phyloP scores from a whole-genome alignment of 2,329 filamentous ascomycete species.

The Penicillium sp. region DNA sequence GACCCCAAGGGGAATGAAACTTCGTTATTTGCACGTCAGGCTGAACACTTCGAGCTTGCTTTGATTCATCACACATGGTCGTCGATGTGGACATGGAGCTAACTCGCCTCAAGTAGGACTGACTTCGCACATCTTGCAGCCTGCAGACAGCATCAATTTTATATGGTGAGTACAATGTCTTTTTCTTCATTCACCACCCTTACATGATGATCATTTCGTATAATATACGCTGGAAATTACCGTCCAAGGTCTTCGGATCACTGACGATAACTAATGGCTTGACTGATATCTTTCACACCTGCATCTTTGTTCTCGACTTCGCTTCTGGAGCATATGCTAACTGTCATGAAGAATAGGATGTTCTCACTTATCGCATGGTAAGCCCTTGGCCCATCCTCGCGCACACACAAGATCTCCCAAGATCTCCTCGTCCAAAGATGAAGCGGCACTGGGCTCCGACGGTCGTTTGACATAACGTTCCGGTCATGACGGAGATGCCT shows the following conservation, averaged over 20 bases:
- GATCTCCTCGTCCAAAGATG: constrained; percentile 32
- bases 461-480: constrained; percentile 46
- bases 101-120: constrained; percentile 18
- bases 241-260: constrained; percentile 67
- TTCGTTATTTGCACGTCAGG: constrained; percentile 77
- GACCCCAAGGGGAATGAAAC: constrained; percentile 77
- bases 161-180: constrained; percentile 23
- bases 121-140: constrained; percentile 2
- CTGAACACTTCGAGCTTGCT: constrained; percentile 53
- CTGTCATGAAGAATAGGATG: constrained; percentile 17
- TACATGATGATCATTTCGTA: constrained; percentile 55
- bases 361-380: constrained; percentile 19
- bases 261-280: constrained; percentile 83
- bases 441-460: constrained; percentile 94
- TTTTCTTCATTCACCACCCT: constrained; percentile 31
- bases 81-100: constrained; percentile 16
- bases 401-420: constrained; percentile 1
- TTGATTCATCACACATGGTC: constrained; percentile 14
- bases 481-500: constrained; percentile 78
- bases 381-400: constrained; percentile 13
- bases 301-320: constrained; percentile 16
- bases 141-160: not conserved
- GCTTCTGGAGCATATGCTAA: constrained; percentile 12
- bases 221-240: constrained; percentile 89
- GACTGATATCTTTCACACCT: constrained; percentile 56